phyloP scores from a whole-genome alignment of 2,329 filamentous ascomycete genomes.

The Penicillium thymicola region DNA sequence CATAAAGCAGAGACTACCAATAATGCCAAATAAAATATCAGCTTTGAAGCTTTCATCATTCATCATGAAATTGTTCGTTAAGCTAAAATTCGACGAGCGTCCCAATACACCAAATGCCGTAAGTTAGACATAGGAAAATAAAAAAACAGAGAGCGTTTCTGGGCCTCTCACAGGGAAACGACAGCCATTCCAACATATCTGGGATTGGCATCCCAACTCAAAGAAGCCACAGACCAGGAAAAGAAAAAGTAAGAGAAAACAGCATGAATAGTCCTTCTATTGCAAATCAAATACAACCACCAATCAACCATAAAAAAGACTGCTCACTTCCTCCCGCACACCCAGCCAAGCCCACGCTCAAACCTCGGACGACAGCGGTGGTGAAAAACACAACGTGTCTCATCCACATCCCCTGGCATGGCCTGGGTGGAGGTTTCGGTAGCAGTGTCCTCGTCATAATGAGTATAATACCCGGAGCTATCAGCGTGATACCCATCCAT shows the following conservation, averaged over 20 bases:
- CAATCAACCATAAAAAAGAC: neutral
- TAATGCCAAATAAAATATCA: neutral
- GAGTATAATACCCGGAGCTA: neutral
- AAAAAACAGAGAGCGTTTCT: neutral
- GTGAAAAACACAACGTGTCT: neutral
- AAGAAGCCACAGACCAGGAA: neutral
- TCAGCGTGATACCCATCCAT: neutral
- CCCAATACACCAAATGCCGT: neutral
- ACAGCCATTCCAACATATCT: neutral
- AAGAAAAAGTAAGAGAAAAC: neutral
- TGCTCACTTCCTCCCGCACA: conserved; percentile 3
- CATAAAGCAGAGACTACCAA: neutral
- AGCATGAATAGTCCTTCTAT: neutral
- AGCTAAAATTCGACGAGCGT: neutral
- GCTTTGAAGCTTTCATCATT: neutral
- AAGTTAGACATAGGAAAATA: neutral
- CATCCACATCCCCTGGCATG: neutral
- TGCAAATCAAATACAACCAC: neutral
- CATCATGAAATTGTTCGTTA: too few species aligned
- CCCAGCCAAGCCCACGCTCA: neutral
- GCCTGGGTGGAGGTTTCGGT: conserved; percentile 1
- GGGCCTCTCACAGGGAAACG: neutral
- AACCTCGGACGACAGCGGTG: conserved; percentile 6
- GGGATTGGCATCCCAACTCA: too few species aligned
- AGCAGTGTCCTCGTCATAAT: neutral